Base-by-base conservation (phyloP, 129 eudicot genomes). In the Logfia minima region DNA sequence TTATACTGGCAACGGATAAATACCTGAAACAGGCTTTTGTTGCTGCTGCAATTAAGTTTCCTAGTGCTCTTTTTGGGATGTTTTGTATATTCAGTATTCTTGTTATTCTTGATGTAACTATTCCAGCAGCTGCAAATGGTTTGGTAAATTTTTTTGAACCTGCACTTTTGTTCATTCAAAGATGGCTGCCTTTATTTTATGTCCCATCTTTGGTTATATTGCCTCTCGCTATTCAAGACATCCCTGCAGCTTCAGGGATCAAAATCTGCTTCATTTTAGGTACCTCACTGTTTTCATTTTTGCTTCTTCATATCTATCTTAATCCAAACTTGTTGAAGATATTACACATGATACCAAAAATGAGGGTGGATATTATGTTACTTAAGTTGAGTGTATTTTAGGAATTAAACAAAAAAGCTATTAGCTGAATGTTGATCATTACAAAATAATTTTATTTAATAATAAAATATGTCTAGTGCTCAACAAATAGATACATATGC, bases 21-120 rank as follows among this genome's bases (percentile, higher is more conserved):
- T 83, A 77, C 77, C 75, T 95, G 80, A 92, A 95, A 84, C 41
- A 86, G 83, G 97, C 97, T 52, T 95, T 95, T 77, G 90, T 86
- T 60, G 84, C 92, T 26, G 99, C 97, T 39, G 89, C 97, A 37
- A 95, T 95, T 67, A 89, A 95, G 81, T 95, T 95, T 73, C 99
- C 99, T 43, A 95, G 99, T 87, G 97, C 99, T 24, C 75, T 95
- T 24, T 95, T 95, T 77, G 99, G 99, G 85, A 95, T 95, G 99
- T 95, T 95, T 75, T 95, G 99, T 66, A 86, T 87, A 77, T 95
- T 95, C 77, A 86, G 88, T 10, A 78, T 95, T 61, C 90, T 95
- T 41, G 83, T 86, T 76, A 64, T 78, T 78, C 99, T 95, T 70
- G 99, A 95, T 83, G 80, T 86, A 23, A 83, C 85, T 19, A 58